Evolutionary conservation across 2,329 filamentous ascomycete species (phyloP), one percentile per base, ranked within the genome.

Genomic region (Colletotrichum aenigma): DNA sequence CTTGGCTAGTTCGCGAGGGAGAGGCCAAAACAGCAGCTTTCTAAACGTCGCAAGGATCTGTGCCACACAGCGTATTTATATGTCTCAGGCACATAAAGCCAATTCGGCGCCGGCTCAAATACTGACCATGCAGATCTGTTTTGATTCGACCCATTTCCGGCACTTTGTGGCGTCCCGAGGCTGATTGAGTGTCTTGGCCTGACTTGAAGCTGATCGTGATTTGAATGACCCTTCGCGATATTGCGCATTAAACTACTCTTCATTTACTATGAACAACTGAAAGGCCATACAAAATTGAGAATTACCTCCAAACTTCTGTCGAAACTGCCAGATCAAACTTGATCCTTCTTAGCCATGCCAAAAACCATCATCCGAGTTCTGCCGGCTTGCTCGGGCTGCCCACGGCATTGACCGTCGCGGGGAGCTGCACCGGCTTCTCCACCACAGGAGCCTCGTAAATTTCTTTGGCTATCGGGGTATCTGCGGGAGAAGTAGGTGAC

Each of bases 301-400:
- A 18, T 10, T 7, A 58, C 24, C 12, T n/a, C 18, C 28, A 36
- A 30, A 18, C 18, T 26, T 26, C 7, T 2, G 12, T 48, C n/a
- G 3, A n/a, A 65, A 12, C 24, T n/a, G 6, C 24, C 62, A 26
- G 8, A n/a, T n/a, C 12, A n/a, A 16, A 65, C 6, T 12, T 28
- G n/a, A 64, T 15, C 18, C n/a, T 24, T 16, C 13, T 64, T 6
- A 21, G 9, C n/a, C 13, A 36, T 21, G 28, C 28, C 10, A 28
- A 12, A 24, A 18, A 4, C 12, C 4, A 48, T 72, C 55, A 72
- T 28, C 30, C 38, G 26, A 75, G 15, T 69, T 75, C 72, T 3
- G 72, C 72, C 15, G 72, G 72, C 12, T 75, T 75, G 8, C 32
- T 61, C 15, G 52, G 28, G 28, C 68, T 75, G 13, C 72, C 72